Evolutionary conservation across 2,329 filamentous ascomycete species (phyloP).

Genomic region (Ophidiomyces ophidiicola): DNA sequence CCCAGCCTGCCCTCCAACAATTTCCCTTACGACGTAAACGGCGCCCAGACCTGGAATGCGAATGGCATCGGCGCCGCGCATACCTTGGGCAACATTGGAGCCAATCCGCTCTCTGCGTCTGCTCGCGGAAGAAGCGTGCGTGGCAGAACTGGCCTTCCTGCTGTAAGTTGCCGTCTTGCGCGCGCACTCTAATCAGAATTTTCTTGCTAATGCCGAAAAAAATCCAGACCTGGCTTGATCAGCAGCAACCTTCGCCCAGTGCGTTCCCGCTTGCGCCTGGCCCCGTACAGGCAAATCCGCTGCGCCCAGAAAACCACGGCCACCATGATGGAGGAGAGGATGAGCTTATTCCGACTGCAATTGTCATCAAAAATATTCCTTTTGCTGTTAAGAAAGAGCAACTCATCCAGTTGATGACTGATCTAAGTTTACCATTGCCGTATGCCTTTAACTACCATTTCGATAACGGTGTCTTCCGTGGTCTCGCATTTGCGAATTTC

Average conservation of each 20-base stretch:
- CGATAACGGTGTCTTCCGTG: constrained; percentile 92
- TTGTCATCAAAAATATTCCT: constrained; percentile 98
- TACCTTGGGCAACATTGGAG: constrained; percentile 51
- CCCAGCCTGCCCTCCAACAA: constrained; percentile 45
- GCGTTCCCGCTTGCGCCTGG: constrained; percentile 36
- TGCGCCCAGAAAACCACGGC: constrained; percentile 30
- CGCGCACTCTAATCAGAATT: not conserved
- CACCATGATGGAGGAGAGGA: constrained; percentile 43
- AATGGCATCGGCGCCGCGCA: constrained; percentile 56
- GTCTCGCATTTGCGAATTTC: constrained; percentile 95
- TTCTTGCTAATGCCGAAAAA: constrained; percentile 5
- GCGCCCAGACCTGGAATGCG: constrained; percentile 70
- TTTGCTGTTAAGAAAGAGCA: constrained; percentile 98
- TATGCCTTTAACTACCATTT: constrained; percentile 99
- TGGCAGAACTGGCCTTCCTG: constrained; percentile 52
- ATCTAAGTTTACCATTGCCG: constrained; percentile 81
- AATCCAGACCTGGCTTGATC: constrained; percentile 51
- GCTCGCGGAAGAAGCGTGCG: constrained; percentile 46
- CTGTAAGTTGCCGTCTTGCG: constrained; percentile 46
- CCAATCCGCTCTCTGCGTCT: constrained; percentile 28
- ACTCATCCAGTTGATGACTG: constrained; percentile 83
- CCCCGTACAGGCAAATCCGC: constrained; percentile 30
- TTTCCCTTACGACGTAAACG: constrained; percentile 56
- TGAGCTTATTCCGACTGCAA: constrained; percentile 92
- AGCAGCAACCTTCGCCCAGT: constrained; percentile 39